Percentiles rank a stretch among this genome's conserved stretches.
Evolutionary conservation across 2,329 filamentous ascomycete species (phyloP).

Genomic region (Blastomyces parvus): DNA sequence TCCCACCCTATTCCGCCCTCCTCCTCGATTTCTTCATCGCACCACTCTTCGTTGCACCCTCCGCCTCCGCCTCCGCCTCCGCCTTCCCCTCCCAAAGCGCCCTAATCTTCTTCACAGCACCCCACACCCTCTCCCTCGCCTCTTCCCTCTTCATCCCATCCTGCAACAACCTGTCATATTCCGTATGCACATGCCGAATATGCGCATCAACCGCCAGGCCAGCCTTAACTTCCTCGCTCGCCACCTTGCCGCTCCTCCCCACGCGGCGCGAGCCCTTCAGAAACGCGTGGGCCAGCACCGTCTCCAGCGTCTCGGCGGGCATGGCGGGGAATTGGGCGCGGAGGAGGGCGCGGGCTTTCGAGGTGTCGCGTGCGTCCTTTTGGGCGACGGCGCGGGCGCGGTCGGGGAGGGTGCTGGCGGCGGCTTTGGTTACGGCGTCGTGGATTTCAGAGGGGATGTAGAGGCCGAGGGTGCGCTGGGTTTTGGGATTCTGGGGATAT

Average conservation of each 20-base stretch:
- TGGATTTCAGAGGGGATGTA: constrained; percentile 35
- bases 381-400: constrained; percentile 33
- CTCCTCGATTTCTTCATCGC: not conserved
- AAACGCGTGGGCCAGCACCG: constrained; percentile 32
- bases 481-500: constrained; percentile 21
- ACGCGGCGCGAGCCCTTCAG: constrained; percentile 35
- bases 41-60: not conserved
- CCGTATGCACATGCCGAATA: constrained; percentile 35
- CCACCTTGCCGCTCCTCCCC: constrained; percentile 26
- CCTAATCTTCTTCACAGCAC: constrained; percentile 22
- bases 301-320: constrained; percentile 25
- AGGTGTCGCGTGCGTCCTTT: constrained; percentile 27
- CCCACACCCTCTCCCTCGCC: constrained; percentile 28
- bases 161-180: constrained; percentile 30
- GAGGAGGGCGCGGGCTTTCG: constrained; percentile 23
- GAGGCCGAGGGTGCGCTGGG: constrained; percentile 32
- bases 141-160: constrained; percentile 19
- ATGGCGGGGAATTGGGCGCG: constrained; percentile 31
- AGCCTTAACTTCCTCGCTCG: constrained; percentile 28
- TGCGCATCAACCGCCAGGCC: constrained; percentile 36
- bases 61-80: not conserved
- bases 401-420: constrained; percentile 31
- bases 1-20: not conserved
- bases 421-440: constrained; percentile 29
- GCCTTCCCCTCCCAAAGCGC: constrained; percentile 23